Evolutionary conservation across 495 filamentous ascomycete genomes (phyloP), one percentile per base, ranked within the genome.

Genomic region (Penicillium lividum): DNA sequence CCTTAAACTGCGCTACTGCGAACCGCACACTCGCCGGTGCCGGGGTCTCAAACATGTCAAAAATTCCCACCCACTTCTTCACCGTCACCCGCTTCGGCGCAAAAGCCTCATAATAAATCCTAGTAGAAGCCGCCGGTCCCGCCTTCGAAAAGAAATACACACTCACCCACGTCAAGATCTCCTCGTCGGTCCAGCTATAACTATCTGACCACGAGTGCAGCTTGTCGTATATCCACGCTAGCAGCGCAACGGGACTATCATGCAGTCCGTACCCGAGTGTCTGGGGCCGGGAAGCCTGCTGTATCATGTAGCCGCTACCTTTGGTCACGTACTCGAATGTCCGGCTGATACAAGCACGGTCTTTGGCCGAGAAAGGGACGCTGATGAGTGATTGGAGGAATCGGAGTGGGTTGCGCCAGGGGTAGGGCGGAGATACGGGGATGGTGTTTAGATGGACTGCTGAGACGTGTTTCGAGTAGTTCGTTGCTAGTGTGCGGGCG

Each of bases 141-240:
- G 77, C 79, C 11, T 66, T 68, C n/a, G 77, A 77, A 66, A 84
- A 82, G 34, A 66, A 74, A 62, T 84, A 84, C 15, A 83, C 73
- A 58, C 69, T 76, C 18, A 83, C 69, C 82, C 82, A 84, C 0
- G 79, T 82, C 40, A 83, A 54, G 22, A 84, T 75, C 64, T 82
- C 80, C 30, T 83, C 80, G 40, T 81, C 78, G 0, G 78, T 81
- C 80, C 81, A 85, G 1, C 71, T 58, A 56, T 82, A 83, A 22
- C 42, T 56, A 46, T 84, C 81, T 0, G 79, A 74, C 77, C 80
- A 82, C 51, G 65, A 63, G 53, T 81, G 74, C 43, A 84, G 65
- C 54, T 83, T 82, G 47, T 84, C 80, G 57, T 79, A 81, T 16
- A 84, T 80, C 82, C 82, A 85, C 4, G 80, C 73, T 3, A 84